Base-by-base conservation (phyloP, 2,329 filamentous ascomycete genomes). In the Cercospora brassicicola region DNA sequence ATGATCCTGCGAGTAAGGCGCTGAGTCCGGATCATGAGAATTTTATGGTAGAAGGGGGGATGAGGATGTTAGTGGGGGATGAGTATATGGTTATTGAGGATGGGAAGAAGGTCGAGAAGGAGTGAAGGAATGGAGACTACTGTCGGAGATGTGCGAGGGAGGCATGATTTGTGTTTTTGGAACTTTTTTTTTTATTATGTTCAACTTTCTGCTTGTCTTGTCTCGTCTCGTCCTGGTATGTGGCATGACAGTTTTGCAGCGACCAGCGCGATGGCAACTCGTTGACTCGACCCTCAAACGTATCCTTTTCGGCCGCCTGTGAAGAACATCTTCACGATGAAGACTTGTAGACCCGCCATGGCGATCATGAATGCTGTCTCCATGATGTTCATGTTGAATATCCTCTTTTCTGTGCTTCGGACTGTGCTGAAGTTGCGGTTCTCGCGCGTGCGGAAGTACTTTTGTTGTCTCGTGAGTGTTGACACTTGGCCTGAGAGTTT, bases 391-490 rank as follows among this genome's bases (percentile, higher is more conserved):
- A 99, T 97, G 83, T 97, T 98, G 84, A 97, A 93, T 77, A 99
- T 99, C 71, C 95, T 87, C 79, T 88, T 89, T 85, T 99, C 95
- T 48, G 95, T 99, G 83, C 94, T 97, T 80, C 92, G 88, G 76
- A 99, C 95, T 9, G 95, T 99, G 83, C 92, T 96, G 83, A 99
- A 98, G 83, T 99, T 99, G 70, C 95, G 88, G 86, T 99, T 99
- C 86, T 99, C 95, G 73, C 95, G 90, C 2, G 95, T 99, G 71
- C 96, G 91, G 89, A 99, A 99, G 85, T 99, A 99, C 81, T 99
- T 99, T 79, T 99, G 95, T 84, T 97, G 97, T 77, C 95, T 89
- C 51, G 92, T 93, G 78, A 99, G 95, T 70, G 94, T 97, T 13
- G 93, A 97, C 61, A 99, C 84, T 78, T 96, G 93, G 71, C 92